phyloP scores from a whole-genome alignment of 1,284 basidiomycete species.

The Neolentinus lepideus region DNA sequence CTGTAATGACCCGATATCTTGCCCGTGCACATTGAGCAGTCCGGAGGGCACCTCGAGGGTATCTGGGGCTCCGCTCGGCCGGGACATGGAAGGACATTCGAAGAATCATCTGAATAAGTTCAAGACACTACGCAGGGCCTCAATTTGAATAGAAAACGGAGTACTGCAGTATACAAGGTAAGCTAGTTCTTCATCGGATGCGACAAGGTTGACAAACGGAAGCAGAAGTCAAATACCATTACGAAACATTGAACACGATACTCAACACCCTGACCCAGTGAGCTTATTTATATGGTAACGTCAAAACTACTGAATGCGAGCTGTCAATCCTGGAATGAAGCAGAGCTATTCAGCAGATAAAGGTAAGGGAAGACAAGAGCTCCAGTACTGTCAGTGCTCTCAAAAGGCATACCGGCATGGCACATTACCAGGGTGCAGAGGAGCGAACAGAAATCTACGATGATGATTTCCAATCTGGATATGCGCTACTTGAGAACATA shows the following conservation, averaged over 20 bases:
- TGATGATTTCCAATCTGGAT: too few relatives aligned
- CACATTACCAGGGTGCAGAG: too few relatives aligned
- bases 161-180: neutral
- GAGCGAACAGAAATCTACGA: too few relatives aligned
- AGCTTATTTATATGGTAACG: neutral
- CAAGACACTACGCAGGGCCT: neutral
- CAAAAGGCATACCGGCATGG: too few relatives aligned
- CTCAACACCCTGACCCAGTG: neutral
- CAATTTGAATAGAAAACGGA: neutral
- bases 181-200: neutral
- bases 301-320: neutral
- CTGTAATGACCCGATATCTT: neutral
- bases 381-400: too few relatives aligned
- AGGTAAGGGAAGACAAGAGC: neutral
- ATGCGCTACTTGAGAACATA: too few relatives aligned
- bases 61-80: neutral
- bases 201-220: neutral
- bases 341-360: neutral
- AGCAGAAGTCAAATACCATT: neutral
- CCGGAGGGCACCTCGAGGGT: neutral
- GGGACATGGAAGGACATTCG: neutral
- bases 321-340: neutral
- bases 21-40: neutral
- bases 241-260: neutral
- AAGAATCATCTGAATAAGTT: neutral